Evolutionary conservation across 768 basidiomycete genomes (phyloP).

Genomic region (Scleroderma citrinum): DNA sequence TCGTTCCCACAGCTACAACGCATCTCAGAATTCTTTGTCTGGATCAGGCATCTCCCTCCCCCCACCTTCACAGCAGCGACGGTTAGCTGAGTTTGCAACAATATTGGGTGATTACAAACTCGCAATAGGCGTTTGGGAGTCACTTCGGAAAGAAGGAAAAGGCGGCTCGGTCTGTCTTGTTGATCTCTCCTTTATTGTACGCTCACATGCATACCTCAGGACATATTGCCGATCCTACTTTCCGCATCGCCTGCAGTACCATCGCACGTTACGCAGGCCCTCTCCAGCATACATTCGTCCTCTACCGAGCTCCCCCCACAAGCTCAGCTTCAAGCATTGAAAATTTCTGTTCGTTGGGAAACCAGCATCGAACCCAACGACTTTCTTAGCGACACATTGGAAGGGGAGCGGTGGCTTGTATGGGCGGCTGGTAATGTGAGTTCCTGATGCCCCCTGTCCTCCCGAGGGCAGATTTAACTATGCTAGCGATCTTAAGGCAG

Average conservation of each 20-base stretch:
- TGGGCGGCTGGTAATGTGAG: constrained; percentile 80
- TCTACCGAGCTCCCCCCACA: constrained; percentile 48
- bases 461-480: constrained; percentile 19
- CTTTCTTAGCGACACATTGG: constrained; percentile 51
- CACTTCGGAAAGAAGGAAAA: constrained; percentile 78
- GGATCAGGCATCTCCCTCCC: constrained; percentile 16
- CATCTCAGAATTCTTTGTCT: constrained; percentile 26
- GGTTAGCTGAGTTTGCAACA: constrained; percentile 95
- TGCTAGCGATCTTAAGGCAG: constrained; percentile 48
- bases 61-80: constrained; percentile 64
- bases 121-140: constrained; percentile 80
- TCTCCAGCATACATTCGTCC: constrained; percentile 42
- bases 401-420: constrained; percentile 82
- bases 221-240: constrained; percentile 72
- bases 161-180: constrained; percentile 67
- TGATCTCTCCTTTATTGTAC: not conserved
- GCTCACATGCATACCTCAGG: constrained; percentile 38
- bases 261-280: constrained; percentile 56
- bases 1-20: constrained; percentile 34
- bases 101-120: constrained; percentile 86
- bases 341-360: constrained; percentile 75
- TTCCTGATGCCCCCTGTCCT: constrained; percentile 10
- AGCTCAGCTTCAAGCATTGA: constrained; percentile 63
- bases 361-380: constrained; percentile 51
- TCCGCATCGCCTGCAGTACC: constrained; percentile 58